Conservation (phyloP, 257 asterid genomes). For the Handroanthus guayacan region DNA sequence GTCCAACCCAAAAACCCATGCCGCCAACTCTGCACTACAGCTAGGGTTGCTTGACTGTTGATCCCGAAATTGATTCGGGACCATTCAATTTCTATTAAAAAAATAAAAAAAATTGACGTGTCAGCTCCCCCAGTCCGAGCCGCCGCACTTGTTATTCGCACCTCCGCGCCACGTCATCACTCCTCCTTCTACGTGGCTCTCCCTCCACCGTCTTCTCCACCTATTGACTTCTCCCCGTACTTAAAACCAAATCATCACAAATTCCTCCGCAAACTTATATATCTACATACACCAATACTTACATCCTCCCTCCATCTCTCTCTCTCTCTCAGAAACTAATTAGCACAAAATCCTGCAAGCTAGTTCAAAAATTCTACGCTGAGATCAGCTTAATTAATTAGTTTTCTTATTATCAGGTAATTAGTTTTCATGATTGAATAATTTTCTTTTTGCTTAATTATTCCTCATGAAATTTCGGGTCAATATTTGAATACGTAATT, state of each 20-base stretch:
- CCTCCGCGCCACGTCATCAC: constrained; percentile 47
- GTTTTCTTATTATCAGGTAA: constrained; percentile 28
- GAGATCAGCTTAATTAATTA: constrained; percentile 14
- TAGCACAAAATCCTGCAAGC: neutral
- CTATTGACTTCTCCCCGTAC: neutral
- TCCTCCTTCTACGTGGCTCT: constrained; percentile 42
- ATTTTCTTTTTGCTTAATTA: constrained; percentile 1
- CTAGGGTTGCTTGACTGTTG: neutral
- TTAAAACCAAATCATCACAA: neutral
- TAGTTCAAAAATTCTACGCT: constrained; percentile 1
- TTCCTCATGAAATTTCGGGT: constrained; percentile 24
- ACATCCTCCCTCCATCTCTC: constrained; percentile 5
- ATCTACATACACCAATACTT: neutral
- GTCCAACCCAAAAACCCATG: neutral
- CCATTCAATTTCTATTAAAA: neutral
- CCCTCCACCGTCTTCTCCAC: constrained; percentile 18
- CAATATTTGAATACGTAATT: neutral
- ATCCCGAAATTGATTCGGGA: constrained; percentile 9
- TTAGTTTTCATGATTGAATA: neutral
- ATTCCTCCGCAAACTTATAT: no score
- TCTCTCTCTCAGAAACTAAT: constrained; percentile 4
- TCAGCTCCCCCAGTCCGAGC: constrained; percentile 40
- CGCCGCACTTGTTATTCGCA: constrained; percentile 40
- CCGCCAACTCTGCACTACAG: no score
- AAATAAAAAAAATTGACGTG: constrained; percentile 35